A percentile compares a stretch with the other conserved stretches of the same genome.
Evolutionary conservation across 805 yeast species (phyloP).

Genomic region (Ogataea salicorniae): DNA sequence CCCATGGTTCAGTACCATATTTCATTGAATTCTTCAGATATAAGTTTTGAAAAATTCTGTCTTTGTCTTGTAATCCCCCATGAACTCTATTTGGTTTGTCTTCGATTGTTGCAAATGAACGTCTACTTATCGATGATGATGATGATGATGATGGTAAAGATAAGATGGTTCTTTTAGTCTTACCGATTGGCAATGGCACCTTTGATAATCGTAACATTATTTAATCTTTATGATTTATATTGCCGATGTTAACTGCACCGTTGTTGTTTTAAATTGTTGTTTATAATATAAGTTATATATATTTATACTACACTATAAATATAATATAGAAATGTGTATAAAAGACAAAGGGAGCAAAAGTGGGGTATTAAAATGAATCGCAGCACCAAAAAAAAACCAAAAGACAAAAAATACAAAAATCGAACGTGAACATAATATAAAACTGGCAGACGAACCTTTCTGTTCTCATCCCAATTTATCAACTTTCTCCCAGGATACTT

Average conservation of each 20-base stretch:
- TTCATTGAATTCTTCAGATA: constrained; percentile 46
- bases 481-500: not conserved
- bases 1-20: constrained; percentile 53
- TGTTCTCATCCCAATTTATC: not conserved
- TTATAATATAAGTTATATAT: not conserved
- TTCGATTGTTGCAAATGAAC: constrained; percentile 38
- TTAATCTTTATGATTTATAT: too few relatives aligned
- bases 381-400: too few relatives aligned
- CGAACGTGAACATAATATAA: too few relatives aligned
- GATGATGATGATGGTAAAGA: not conserved
- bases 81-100: constrained; percentile 49
- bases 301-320: constrained; percentile 41
- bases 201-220: not conserved
- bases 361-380: constrained; percentile 4
- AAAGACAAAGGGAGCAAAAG: constrained; percentile 4
- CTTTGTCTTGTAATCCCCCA: constrained; percentile 78
- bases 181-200: constrained; percentile 54
- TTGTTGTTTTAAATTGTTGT: not conserved
- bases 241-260: too few relatives aligned
- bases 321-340: constrained; percentile 23
- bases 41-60: constrained; percentile 82
- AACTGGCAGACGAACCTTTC: not conserved
- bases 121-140: constrained; percentile 1
- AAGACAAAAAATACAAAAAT: too few relatives aligned
- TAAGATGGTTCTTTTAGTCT: not conserved